A percentile compares a stretch with the other conserved stretches of the same genome.
These are phyloP conservation scores for Trichoderma simmonsii DNA, from an alignment of 2,329 filamentous ascomycete species.

Conservation along the genomic window DNA sequence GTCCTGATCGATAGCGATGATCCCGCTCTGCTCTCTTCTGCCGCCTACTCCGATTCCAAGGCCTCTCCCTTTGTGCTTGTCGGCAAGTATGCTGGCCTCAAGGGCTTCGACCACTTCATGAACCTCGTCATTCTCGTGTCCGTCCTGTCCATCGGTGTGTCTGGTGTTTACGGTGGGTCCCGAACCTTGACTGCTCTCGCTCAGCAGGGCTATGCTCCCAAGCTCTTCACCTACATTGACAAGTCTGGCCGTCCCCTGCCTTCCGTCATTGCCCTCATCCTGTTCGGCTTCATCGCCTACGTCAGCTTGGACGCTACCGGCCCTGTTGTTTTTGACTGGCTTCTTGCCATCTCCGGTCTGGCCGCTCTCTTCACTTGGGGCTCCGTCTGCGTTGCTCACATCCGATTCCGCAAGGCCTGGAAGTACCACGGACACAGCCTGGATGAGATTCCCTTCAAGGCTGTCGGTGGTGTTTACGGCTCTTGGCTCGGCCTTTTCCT, in stretches of 20 bases:
- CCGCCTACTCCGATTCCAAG: constrained; percentile 30
- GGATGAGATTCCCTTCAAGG: constrained; percentile 35
- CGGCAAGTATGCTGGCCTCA: constrained; percentile 44
- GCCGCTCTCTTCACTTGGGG: constrained; percentile 63
- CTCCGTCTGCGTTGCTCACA: constrained; percentile 61
- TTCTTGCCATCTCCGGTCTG: constrained; percentile 59
- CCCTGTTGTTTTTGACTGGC: constrained; percentile 57
- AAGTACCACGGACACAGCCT: constrained; percentile 55
- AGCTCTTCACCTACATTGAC: constrained; percentile 50
- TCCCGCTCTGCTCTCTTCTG: constrained; percentile 36
- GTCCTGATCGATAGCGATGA: constrained; percentile 42
- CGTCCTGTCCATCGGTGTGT: constrained; percentile 51
- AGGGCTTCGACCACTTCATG: constrained; percentile 46
- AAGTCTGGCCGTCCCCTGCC: constrained; percentile 47
- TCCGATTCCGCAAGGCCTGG: constrained; percentile 63
- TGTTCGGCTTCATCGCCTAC: constrained; percentile 45
- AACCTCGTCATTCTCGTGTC: constrained; percentile 51
- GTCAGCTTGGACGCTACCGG: constrained; percentile 44
- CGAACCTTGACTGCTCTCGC: constrained; percentile 52
- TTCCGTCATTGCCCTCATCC: constrained; percentile 40
- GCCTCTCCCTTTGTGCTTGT: constrained; percentile 49
- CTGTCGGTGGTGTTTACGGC: constrained; percentile 52
- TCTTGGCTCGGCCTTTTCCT: constrained; percentile 61
- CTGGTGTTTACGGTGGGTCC: constrained; percentile 50
- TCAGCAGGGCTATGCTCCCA: constrained; percentile 50